phyloP scores from a whole-genome alignment of 2,329 filamentous ascomycete species.

The Podosphaera xanthii region DNA sequence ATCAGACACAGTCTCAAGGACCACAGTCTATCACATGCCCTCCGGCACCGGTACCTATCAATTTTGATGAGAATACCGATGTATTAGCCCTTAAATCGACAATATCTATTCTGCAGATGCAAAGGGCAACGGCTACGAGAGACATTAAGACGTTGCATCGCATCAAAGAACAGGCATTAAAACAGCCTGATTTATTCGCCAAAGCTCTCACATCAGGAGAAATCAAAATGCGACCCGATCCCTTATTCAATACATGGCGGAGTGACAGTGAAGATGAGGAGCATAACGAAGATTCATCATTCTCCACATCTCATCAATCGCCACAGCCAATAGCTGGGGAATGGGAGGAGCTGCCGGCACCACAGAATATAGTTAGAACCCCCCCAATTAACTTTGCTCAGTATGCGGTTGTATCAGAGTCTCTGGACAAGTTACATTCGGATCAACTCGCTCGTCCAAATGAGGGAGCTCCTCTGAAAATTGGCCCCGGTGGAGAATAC shows the following conservation, averaged over 20 bases:
- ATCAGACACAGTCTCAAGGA: conserved; percentile 24
- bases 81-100: conserved; percentile 69
- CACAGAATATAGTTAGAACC: conserved; percentile 65
- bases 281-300: neutral
- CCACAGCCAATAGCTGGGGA: conserved; percentile 5
- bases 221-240: conserved; percentile 19
- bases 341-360: conserved; percentile 47
- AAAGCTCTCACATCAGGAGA: conserved; percentile 42
- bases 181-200: conserved; percentile 49
- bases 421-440: conserved; percentile 62
- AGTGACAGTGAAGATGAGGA: conserved; percentile 15
- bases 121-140: conserved; percentile 51
- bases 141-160: conserved; percentile 50
- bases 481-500: conserved; percentile 18
- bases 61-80: conserved; percentile 51
- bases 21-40: conserved; percentile 21
- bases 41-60: conserved; percentile 24
- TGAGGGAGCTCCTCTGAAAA: conserved; percentile 26
- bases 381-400: conserved; percentile 89
- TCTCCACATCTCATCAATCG: neutral
- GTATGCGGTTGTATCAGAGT: conserved; percentile 71
- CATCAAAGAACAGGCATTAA: conserved; percentile 47
- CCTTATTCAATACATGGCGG: conserved; percentile 12
- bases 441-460: conserved; percentile 49
- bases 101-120: conserved; percentile 68